These are phyloP conservation scores for Manihot esculenta DNA, from an alignment of 441 rosid species.

Conservation along the genomic window DNA sequence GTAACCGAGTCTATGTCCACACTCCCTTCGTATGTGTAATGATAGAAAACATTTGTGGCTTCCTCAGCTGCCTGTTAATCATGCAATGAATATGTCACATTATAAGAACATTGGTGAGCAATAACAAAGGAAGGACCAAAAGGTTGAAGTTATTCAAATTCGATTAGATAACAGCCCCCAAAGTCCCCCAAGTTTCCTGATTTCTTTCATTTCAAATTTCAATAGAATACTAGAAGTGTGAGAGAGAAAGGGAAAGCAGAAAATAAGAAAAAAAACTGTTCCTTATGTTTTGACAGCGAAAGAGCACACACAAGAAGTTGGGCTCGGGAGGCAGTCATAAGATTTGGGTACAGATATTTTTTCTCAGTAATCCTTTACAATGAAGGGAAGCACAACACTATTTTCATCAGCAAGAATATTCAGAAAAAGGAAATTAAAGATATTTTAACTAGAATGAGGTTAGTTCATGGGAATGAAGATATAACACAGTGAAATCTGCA, in stretches of 20 bases:
- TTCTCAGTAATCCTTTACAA: neutral
- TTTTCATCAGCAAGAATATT: neutral
- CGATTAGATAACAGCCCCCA: neutral
- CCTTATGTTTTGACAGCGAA: neutral
- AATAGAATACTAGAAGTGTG: neutral
- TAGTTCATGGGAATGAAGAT: neutral
- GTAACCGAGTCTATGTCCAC: slow-evolving; percentile 94
- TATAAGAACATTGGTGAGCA: neutral
- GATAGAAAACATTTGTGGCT: slow-evolving; percentile 93
- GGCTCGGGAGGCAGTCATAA: neutral
- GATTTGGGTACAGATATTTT: neutral
- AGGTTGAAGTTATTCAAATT: neutral
- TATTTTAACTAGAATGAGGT: neutral
- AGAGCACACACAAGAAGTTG: neutral
- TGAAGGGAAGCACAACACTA: neutral
- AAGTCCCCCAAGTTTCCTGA: neutral
- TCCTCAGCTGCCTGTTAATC: slow-evolving; percentile 91
- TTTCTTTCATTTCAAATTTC: neutral
- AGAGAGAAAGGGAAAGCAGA: neutral
- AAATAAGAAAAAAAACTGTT: too few species aligned
- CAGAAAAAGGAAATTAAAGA: neutral
- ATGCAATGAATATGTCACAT: slow-evolving; percentile 20
- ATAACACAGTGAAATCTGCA: neutral
- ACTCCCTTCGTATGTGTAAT: slow-evolving; percentile 96
- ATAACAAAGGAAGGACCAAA: neutral